A percentile compares a stretch with the other conserved stretches of the same genome.
Evolutionary conservation across 1,139 yeast genomes (phyloP).

Genomic region (Meyerozyma carpophila): DNA sequence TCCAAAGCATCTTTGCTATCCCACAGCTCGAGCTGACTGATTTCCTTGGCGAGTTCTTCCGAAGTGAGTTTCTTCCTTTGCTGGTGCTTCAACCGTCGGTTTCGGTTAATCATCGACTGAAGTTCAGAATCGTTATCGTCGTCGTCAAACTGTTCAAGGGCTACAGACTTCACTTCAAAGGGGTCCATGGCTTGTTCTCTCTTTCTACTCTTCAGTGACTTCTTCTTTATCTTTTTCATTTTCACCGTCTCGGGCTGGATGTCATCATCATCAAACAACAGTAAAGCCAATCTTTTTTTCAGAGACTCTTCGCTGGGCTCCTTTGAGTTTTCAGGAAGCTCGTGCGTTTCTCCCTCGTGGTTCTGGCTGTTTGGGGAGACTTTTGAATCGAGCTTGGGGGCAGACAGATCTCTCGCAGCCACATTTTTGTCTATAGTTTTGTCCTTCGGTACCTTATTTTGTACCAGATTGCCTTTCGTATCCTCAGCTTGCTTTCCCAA

Average conservation of each 20-base stretch:
- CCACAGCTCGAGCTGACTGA: conserved; percentile 25
- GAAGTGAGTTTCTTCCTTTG: conserved; percentile 25
- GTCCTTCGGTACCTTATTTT: not conserved
- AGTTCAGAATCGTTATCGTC: conserved; percentile 42
- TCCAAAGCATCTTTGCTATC: conserved; percentile 26
- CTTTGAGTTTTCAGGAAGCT: too few species aligned
- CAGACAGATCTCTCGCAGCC: not conserved
- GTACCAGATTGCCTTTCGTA: too few species aligned
- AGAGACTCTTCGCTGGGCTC: too few species aligned
- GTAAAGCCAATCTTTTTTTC: conserved; percentile 7
- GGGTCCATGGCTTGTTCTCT: conserved; percentile 7
- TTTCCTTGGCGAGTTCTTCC: conserved; percentile 45
- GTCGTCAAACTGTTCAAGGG: conserved; percentile 18
- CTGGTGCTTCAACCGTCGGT: conserved; percentile 36
- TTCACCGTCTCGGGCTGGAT: conserved; percentile 17
- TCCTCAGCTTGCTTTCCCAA: conserved; percentile 11
- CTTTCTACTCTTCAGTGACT: conserved; percentile 9
- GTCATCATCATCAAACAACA: conserved; percentile 10
- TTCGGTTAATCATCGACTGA: conserved; percentile 32
- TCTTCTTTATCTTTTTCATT: conserved; percentile 17
- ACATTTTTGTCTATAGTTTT: not conserved
- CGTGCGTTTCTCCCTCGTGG: too few species aligned
- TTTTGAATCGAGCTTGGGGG: too few species aligned
- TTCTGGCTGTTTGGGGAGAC: too few species aligned
- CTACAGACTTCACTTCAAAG: conserved; percentile 30